These are phyloP conservation scores for Anacardium occidentale DNA, from an alignment of 345 rosid genomes.

Conservation along the genomic window DNA sequence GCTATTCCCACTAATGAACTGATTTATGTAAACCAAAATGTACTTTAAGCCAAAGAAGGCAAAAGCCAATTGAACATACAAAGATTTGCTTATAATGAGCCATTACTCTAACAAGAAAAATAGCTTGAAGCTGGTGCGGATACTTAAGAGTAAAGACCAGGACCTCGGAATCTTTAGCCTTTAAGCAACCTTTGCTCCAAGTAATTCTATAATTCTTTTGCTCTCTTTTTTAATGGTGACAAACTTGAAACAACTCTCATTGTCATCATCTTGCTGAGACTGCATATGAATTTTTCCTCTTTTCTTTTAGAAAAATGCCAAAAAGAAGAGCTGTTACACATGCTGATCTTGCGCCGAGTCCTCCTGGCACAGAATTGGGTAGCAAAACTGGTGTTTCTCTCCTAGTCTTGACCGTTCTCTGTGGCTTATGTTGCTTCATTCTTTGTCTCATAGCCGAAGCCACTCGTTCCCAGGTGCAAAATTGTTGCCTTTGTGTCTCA, in stretches of 20 bases:
- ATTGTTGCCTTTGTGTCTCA: background rate
- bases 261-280: conserved; percentile 2
- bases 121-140: conserved; percentile 29
- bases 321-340: conserved; percentile 68
- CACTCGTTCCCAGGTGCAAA: conserved; percentile 73
- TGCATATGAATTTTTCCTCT: conserved; percentile 18
- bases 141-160: conserved; percentile 28
- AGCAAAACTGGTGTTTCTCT: conserved; percentile 64
- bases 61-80: background rate
- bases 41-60: background rate
- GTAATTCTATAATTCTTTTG: conserved; percentile 54
- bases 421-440: conserved; percentile 72
- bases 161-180: conserved; percentile 64
- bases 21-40: background rate
- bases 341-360: conserved; percentile 71
- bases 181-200: conserved; percentile 91
- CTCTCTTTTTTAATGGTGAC: conserved; percentile 10
- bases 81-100: background rate
- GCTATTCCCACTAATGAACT: background rate
- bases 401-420: conserved; percentile 53
- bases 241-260: background rate
- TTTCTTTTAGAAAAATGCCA: conserved; percentile 35
- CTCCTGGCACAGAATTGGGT: conserved; percentile 49
- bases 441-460: conserved; percentile 90
- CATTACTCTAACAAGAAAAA: background rate